Base-by-base conservation (phyloP, 2,329 filamentous ascomycete species). In the Cordyceps fumosorosea region DNA sequence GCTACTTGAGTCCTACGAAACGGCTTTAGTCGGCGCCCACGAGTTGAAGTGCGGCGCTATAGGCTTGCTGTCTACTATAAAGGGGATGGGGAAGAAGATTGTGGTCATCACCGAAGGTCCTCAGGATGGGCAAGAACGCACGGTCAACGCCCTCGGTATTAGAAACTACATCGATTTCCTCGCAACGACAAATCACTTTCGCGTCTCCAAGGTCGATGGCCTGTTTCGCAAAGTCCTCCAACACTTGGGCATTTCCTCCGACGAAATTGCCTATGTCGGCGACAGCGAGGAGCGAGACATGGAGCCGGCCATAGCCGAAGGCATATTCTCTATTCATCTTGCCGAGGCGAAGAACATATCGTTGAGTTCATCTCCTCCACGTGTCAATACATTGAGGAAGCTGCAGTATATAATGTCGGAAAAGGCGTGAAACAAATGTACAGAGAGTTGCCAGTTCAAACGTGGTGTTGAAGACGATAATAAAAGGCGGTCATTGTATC, bases 61-160 rank as follows among this genome's bases (percentile, higher is more conserved):
- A 3, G 58, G 68, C 0, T 65, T 81, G 1, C 66, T 81, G 0
- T 40, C 66, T 5, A 66, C 65, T 1, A 65, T 81, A 3, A 75
- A 72, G 56, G 12, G 37, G 0, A 64, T 69, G 0, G 72, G 72
- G 0, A 77, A 78, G 65, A 77, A 72, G n/a, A 69, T 81, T 3
- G 70, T 72, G 0, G 65, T 81, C 20, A 71, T 81, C 0, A 81
- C 78, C 0, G 79, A 82, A 65, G 78, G 79, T 0, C 79, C 77
- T 0, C 73, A 77, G 45, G 79, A 81, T 67, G 74, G 77, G 2
- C 79, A 82, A 60, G 71, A 77, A 64, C 75, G 78, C 67, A 78
- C 79, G 0, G 48, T 79, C 1, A 53, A 66, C 16, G 65, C 70
- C 34, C 55, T 57, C 18, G 42, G 55, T 18, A 26, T 50, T 16